A percentile compares a stretch with the other conserved stretches of the same genome.
These are phyloP conservation scores for Calonectria leucothoes DNA, from an alignment of 2,329 filamentous ascomycete genomes.

Conservation along the genomic window DNA sequence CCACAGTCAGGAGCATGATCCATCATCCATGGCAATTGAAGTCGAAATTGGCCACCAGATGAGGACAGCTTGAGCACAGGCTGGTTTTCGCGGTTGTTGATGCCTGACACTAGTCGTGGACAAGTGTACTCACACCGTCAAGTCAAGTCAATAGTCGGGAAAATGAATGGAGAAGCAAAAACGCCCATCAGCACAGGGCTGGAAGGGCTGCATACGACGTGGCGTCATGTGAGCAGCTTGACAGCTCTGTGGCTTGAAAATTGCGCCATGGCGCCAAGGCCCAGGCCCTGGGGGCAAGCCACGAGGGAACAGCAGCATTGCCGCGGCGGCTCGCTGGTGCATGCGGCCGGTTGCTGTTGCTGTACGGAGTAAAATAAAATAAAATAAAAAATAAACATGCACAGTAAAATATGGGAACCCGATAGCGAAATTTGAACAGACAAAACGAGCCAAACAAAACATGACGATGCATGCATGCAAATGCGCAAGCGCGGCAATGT, in stretches of 20 bases:
- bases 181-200: not conserved
- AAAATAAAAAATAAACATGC: too few species aligned
- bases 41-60: not conserved
- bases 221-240: conserved; percentile 6
- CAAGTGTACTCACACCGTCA: too few species aligned
- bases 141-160: not conserved
- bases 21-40: not conserved
- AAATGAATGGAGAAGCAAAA: not conserved
- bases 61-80: not conserved
- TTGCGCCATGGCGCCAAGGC: conserved; percentile 3
- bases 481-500: not conserved
- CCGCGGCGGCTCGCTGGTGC: not conserved
- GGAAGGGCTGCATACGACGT: not conserved
- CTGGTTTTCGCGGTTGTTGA: not conserved
- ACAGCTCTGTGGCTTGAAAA: not conserved
- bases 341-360: too few species aligned
- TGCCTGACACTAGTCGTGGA: not conserved
- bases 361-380: too few species aligned
- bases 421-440: not conserved
- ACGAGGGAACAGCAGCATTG: not conserved
- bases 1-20: not conserved
- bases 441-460: not conserved
- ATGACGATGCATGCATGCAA: not conserved
- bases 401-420: too few species aligned
- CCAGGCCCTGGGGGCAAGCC: not conserved